These are phyloP conservation scores for Aspergillus ochraceus DNA, from an alignment of 2,329 filamentous ascomycete species.

Conservation along the genomic window DNA sequence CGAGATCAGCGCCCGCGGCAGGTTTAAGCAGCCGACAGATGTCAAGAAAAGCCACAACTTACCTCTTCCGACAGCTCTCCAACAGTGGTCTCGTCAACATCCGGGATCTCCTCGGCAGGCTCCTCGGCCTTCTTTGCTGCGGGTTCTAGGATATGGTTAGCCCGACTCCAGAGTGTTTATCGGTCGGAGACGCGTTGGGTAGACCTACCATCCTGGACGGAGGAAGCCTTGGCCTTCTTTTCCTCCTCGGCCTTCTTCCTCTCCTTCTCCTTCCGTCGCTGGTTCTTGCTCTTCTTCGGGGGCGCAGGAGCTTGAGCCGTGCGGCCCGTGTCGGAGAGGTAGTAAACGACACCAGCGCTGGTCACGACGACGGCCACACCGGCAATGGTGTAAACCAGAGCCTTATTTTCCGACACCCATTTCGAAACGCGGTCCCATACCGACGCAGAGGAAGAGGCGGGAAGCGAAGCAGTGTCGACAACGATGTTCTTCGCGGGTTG, in stretches of 20 bases:
- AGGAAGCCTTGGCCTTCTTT: slow-evolving; percentile 54
- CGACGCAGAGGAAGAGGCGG: slow-evolving; percentile 59
- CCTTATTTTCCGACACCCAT: slow-evolving; percentile 96
- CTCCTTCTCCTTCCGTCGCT: slow-evolving; percentile 72
- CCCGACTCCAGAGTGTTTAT: slow-evolving; percentile 22
- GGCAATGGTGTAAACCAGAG: slow-evolving; percentile 91
- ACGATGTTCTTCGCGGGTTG: slow-evolving; percentile 39
- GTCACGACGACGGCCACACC: slow-evolving; percentile 91
- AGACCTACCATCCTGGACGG: slow-evolving; percentile 35
- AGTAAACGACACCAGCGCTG: slow-evolving; percentile 90
- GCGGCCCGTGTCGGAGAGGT: slow-evolving; percentile 62
- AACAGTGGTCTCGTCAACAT: slow-evolving; percentile 55
- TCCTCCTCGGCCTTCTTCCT: slow-evolving; percentile 52
- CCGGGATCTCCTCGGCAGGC: slow-evolving; percentile 65
- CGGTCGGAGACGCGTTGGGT: slow-evolving; percentile 37
- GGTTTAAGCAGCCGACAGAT: background rate
- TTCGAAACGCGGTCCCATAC: slow-evolving; percentile 86
- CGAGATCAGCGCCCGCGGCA: slow-evolving; percentile 9
- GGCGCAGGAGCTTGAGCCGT: slow-evolving; percentile 38
- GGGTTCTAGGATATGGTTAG: slow-evolving; percentile 25
- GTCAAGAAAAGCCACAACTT: slow-evolving; percentile 14
- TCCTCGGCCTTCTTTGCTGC: slow-evolving; percentile 53
- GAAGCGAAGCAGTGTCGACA: slow-evolving; percentile 41
- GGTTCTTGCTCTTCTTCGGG: slow-evolving; percentile 80
- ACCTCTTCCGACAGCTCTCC: slow-evolving; percentile 50